Conservation (phyloP, 2,329 filamentous ascomycete species). For the Apiospora koreana region DNA sequence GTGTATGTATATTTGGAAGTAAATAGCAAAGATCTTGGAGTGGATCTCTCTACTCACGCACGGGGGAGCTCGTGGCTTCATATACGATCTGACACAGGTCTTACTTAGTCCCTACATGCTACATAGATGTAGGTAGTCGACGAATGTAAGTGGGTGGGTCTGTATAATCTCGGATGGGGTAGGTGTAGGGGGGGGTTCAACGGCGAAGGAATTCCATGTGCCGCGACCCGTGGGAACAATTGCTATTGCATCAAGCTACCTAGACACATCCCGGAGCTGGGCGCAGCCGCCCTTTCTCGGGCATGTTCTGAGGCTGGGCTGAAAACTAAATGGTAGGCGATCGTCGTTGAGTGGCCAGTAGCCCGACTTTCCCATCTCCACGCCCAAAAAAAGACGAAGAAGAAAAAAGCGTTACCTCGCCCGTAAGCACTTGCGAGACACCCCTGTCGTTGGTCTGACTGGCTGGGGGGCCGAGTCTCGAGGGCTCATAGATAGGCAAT, state of each 20-base stretch:
- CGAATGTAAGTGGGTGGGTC: neutral
- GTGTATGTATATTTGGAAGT: neutral
- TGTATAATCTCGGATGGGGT: neutral
- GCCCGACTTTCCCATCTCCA: neutral
- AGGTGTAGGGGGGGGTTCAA: neutral
- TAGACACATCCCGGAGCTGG: neutral
- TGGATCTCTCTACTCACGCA: neutral
- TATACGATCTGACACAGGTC: constrained; percentile 13
- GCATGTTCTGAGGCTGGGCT: constrained; percentile 3
- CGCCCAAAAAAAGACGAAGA: neutral
- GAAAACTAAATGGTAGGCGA: constrained; percentile 7
- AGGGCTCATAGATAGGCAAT: neutral
- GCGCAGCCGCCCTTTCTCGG: neutral
- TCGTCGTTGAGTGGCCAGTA: neutral
- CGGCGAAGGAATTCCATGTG: neutral
- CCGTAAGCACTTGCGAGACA: constrained; percentile 6
- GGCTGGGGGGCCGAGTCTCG: neutral
- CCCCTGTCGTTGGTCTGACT: neutral
- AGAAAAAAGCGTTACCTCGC: neutral
- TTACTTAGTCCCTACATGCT: neutral
- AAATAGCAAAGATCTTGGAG: neutral
- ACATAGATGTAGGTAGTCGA: neutral
- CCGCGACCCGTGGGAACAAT: constrained; percentile 8
- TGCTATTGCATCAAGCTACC: neutral
- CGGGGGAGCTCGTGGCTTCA: constrained; percentile 13